Evolutionary conservation across 306 rosid genomes (phyloP).

Genomic region (Carpinus viminea): DNA sequence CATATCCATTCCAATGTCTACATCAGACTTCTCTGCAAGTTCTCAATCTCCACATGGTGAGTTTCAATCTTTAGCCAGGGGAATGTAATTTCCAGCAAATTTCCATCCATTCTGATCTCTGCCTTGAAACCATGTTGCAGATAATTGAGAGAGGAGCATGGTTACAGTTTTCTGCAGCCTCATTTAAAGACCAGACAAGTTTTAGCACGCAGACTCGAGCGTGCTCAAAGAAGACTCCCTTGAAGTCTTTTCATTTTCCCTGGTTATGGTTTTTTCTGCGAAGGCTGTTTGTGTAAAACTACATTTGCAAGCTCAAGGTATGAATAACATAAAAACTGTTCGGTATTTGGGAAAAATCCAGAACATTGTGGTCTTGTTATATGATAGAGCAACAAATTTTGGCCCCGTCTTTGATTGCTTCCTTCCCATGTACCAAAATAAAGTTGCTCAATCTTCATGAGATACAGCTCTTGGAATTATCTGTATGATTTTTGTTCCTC

Average conservation of each 20-base stretch:
- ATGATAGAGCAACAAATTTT: constrained; percentile 2
- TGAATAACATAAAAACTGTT: constrained; percentile 18
- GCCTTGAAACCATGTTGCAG: constrained; percentile 19
- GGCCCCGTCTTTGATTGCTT: neutral
- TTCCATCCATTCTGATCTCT: constrained; percentile 6
- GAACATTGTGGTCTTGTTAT: neutral
- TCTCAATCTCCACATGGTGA: constrained; percentile 44
- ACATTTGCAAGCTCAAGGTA: constrained; percentile 15
- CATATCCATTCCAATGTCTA: constrained; percentile 48
- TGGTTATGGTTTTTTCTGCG: constrained; percentile 20
- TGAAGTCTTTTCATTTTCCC: neutral
- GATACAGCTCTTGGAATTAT: neutral
- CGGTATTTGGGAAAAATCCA: constrained; percentile 1
- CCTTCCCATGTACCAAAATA: constrained; percentile 1
- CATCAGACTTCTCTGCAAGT: constrained; percentile 42
- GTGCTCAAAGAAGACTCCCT: constrained; percentile 12
- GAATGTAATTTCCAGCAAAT: neutral
- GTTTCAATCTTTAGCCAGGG: constrained; percentile 2
- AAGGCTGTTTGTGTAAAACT: constrained; percentile 9
- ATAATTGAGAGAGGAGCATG: constrained; percentile 29
- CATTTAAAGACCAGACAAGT: neutral
- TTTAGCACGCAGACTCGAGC: neutral
- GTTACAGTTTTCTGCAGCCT: constrained; percentile 12
- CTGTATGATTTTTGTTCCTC: neutral
- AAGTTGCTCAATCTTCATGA: neutral